Conservation (phyloP, 2,329 filamentous ascomycete genomes). For the Fusarium anthophilum region DNA sequence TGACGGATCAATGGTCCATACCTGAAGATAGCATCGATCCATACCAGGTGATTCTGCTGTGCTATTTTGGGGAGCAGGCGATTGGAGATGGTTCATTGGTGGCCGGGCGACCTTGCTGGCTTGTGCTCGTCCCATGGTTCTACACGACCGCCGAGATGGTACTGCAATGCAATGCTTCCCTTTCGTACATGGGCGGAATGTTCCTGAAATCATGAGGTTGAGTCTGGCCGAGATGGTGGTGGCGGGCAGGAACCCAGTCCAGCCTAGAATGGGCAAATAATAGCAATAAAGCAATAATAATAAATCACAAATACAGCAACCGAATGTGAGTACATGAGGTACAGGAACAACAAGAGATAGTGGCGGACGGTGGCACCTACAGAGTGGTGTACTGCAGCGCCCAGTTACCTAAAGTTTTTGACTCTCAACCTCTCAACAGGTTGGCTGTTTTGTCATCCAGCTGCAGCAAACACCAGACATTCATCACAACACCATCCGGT, state of each 20-base stretch:
- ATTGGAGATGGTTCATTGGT: conserved; percentile 26
- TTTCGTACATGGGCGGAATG: conserved; percentile 17
- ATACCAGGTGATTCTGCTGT: conserved; percentile 31
- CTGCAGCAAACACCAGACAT: conserved; percentile 20
- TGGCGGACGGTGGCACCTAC: conserved; percentile 17
- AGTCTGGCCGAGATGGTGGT: conserved; percentile 24
- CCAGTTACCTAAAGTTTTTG: not conserved
- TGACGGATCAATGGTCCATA: conserved; percentile 32
- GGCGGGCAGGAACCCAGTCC: conserved; percentile 22
- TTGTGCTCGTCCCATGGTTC: conserved; percentile 31
- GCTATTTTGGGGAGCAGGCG: conserved; percentile 34
- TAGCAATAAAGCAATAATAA: not conserved
- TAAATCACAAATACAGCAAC: not conserved
- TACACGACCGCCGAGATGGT: conserved; percentile 33
- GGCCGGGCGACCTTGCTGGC: conserved; percentile 22
- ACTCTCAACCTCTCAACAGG: not conserved
- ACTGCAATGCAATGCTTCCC: conserved; percentile 15
- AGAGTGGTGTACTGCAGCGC: conserved; percentile 18
- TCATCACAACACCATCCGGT: not conserved
- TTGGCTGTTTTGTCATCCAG: conserved; percentile 5
- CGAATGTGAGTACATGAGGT: not conserved
- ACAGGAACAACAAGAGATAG: conserved; percentile 12
- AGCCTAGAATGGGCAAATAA: conserved; percentile 12
- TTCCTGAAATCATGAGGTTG: conserved; percentile 22
- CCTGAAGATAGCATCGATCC: conserved; percentile 38